phyloP scores from a whole-genome alignment of 352 stramenopile genomes.

The Synura sp. region DNA sequence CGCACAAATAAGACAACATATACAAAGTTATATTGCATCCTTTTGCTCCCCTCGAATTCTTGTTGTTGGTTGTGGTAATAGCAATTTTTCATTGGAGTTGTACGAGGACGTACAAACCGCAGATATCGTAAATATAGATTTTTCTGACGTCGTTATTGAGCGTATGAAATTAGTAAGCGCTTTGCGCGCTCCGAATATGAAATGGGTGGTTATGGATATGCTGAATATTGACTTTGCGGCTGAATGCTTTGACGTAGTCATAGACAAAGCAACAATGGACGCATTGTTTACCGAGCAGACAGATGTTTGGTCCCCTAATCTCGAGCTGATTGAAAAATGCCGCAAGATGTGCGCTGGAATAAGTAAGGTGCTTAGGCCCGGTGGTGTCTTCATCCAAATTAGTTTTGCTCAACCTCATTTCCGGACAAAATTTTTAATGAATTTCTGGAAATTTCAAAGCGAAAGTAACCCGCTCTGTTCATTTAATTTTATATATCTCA shows the following conservation, averaged over 20 bases:
- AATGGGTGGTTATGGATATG: conserved; percentile 49
- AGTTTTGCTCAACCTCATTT: conserved; percentile 72
- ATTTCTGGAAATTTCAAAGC: too few relatives aligned
- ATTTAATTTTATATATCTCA: too few relatives aligned
- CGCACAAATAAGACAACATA: conserved; percentile 54
- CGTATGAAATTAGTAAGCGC: conserved; percentile 51
- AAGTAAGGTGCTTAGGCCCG: conserved; percentile 51
- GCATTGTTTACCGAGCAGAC: conserved; percentile 66
- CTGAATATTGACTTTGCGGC: conserved; percentile 49
- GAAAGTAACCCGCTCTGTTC: too few relatives aligned
- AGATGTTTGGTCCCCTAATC: conserved; percentile 63
- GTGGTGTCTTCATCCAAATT: conserved; percentile 64
- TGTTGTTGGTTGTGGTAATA: conserved; percentile 66
- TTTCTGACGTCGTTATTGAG: conserved; percentile 61
- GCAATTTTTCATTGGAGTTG: conserved; percentile 63
- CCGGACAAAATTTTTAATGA: conserved; percentile 59
- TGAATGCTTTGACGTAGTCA: conserved; percentile 63
- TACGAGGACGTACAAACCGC: conserved; percentile 55
- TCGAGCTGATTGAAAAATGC: conserved; percentile 55
- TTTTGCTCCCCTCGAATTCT: conserved; percentile 12
- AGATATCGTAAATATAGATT: conserved; percentile 68
- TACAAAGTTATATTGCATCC: conserved; percentile 49
- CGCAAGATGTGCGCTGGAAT: conserved; percentile 59
- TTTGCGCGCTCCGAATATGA: conserved; percentile 53
- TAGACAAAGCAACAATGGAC: conserved; percentile 75